Base-by-base conservation (phyloP, 2,329 filamentous ascomycete genomes). In the Paraconiothyrium sp. region DNA sequence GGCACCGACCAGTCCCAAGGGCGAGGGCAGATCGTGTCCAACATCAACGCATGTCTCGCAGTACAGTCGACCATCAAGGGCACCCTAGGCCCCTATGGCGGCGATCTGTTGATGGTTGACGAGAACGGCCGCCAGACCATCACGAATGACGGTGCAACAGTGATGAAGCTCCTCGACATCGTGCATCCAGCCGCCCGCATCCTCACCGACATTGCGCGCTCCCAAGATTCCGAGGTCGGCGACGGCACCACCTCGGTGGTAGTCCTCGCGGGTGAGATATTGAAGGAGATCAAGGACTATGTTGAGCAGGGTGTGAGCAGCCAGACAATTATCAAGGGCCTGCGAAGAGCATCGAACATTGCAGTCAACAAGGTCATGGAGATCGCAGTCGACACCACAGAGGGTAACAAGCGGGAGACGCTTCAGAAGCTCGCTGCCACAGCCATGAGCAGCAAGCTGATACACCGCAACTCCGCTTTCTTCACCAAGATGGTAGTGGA, bases 161-260 rank as follows among this genome's bases (percentile, higher is more conserved):
- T 98, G 64, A 99, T 99, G 95, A 98, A 97, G 92, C 91, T 99
- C 58, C 91, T 99, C 78, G 95, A 99, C 79, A 98, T 99, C 75
- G 92, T 99, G 65, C 95, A 99, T 84, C 95, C 95, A 71, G 95
- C 95, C 70, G 95, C 95, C 73, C 90, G 94, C 80, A 95, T 99
- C 79, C 91, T 99, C 76, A 96, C 95, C 80, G 95, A 99, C 79
- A 99, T 99, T 77, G 94, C 95, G 67, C 90, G 95, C 82, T 98
- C 94, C 78, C 95, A 99, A 90, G 95, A 99, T 80, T 95, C 95
- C 70, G 95, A 99, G 85, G 95, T 99, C 61, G 95, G 95, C 74
- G 95, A 99, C 78, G 95, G 95, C 74, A 99, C 95, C 60, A 99
- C 95, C 27, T 97, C 94, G 3, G 95, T 99, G 24, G 95, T 99